A percentile compares a stretch with the other conserved stretches of the same genome.
Conservation (phyloP, 2,329 filamentous ascomycete genomes). For the Blastomyces percursus region DNA sequence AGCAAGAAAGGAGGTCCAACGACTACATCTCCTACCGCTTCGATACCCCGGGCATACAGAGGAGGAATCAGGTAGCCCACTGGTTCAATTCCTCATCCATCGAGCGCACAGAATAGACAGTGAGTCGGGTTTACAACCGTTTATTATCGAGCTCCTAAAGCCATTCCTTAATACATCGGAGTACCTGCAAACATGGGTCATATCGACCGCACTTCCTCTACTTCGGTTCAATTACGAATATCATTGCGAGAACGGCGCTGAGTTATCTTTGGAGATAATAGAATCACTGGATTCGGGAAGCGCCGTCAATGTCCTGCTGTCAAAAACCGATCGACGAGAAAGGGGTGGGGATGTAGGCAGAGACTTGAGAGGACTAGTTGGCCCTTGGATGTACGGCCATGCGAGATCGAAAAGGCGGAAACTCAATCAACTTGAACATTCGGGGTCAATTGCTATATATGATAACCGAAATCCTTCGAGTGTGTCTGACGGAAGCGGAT, state of each 20-base stretch:
- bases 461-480: neutral
- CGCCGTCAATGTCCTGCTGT: slow-evolving; percentile 45
- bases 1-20: slow-evolving; percentile 43
- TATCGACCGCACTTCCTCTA: slow-evolving; percentile 49
- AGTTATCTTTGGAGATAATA: slow-evolving; percentile 41
- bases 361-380: slow-evolving; percentile 49
- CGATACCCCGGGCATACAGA: slow-evolving; percentile 35
- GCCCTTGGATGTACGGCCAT: slow-evolving; percentile 53
- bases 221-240: slow-evolving; percentile 53
- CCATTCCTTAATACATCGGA: slow-evolving; percentile 47
- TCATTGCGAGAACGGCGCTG: slow-evolving; percentile 41
- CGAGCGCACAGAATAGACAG: slow-evolving; percentile 49
- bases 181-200: slow-evolving; percentile 47
- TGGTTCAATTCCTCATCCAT: slow-evolving; percentile 49
- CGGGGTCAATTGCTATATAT: slow-evolving; percentile 21
- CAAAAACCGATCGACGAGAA: slow-evolving; percentile 28
- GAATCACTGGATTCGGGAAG: slow-evolving; percentile 41
- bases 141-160: slow-evolving; percentile 45
- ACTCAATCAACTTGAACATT: slow-evolving; percentile 26
- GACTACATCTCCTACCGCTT: slow-evolving; percentile 42
- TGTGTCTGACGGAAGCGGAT: slow-evolving; percentile 30
- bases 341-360: slow-evolving; percentile 35
- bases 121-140: slow-evolving; percentile 47
- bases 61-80: slow-evolving; percentile 35
- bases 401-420: slow-evolving; percentile 45